Evolutionary conservation across 805 yeast genomes (phyloP), one percentile per base, ranked within the genome.

Genomic region (Nakazawaea wyomingensis): DNA sequence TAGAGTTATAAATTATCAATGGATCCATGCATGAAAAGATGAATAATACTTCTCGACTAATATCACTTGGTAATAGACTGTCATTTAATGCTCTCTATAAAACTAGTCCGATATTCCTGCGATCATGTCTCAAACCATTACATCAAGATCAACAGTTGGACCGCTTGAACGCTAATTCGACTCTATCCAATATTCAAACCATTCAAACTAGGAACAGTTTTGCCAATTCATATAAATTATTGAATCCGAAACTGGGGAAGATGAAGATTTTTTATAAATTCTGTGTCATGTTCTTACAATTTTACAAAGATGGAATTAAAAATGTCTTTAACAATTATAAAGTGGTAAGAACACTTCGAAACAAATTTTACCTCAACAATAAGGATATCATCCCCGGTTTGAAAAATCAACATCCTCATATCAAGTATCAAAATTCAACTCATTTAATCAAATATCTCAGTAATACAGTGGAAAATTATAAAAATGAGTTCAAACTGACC

Each of bases 281-380:
- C 18, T 44, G 49, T 21, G 55, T 52, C 19, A 48, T 42, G 28
- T 57, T 57, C 27, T 44, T 80, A 32, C 56, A 56, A 5, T 80
- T 81, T 55, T 83, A 82, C 61, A 72, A 73, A 47, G 56, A 62
- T 2, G 90, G 91, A 1, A 65, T 82, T 2, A 57, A 62, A 17
- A 74, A 73, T 49, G 73, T 81, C 1, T 79, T 82, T 77, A 48
- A 57, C 1, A 77, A 78, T 46, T 52, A 64, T 22, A 56, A 54
- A 19, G 45, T 50, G 1, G 54, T 69, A 2, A 55, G 54, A 9
- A 44, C 50, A 1, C 54, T 69, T 2, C 54, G 53, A 5, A 43
- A 48, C 5, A 51, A 56, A 18, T 57, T 54, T 35, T 56, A 56
- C 40, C 34, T 64, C 26, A 54, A 62, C 28, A 54, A 55, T 34